phyloP scores from a whole-genome alignment of 148 eudicot species.

The Diospyros kaki region DNA sequence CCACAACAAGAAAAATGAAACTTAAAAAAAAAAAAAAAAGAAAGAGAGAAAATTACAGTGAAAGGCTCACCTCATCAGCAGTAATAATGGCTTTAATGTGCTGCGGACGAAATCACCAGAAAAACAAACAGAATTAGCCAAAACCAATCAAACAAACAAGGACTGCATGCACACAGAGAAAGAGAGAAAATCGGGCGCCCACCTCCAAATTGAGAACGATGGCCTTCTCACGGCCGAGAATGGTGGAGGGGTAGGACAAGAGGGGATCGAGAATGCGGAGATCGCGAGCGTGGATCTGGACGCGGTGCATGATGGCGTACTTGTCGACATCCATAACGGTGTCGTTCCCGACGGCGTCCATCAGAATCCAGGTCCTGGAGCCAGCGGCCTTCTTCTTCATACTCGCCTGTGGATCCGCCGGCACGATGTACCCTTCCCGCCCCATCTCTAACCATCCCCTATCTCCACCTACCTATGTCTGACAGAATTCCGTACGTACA shows the following conservation, averaged over 20 bases:
- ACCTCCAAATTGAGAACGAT: conserved; percentile 86
- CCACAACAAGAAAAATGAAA: not conserved
- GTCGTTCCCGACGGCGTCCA: conserved; percentile 44
- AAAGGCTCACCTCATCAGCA: conserved; percentile 63
- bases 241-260: conserved; percentile 74
- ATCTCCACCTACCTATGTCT: not conserved
- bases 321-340: conserved; percentile 65
- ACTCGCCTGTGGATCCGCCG: conserved; percentile 27
- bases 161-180: not conserved
- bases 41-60: not conserved
- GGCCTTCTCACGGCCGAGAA: conserved; percentile 78
- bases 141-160: conserved; percentile 7
- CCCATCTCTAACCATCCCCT: conserved; percentile 35
- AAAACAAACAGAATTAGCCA: conserved; percentile 5
- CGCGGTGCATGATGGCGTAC: conserved; percentile 75
- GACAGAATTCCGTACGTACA: too few relatives aligned
- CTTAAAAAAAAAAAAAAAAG: too few relatives aligned
- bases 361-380: conserved; percentile 49
- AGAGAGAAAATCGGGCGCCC: not conserved
- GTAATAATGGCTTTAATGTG: conserved; percentile 85
- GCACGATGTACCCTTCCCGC: conserved; percentile 37
- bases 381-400: conserved; percentile 35
- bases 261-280: conserved; percentile 81
- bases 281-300: conserved; percentile 87
- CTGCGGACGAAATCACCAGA: conserved; percentile 33